Percentiles rank a stretch among this genome's conserved stretches.
phyloP scores from a whole-genome alignment of 352 stramenopile species.

The Peronospora belbahrii region DNA sequence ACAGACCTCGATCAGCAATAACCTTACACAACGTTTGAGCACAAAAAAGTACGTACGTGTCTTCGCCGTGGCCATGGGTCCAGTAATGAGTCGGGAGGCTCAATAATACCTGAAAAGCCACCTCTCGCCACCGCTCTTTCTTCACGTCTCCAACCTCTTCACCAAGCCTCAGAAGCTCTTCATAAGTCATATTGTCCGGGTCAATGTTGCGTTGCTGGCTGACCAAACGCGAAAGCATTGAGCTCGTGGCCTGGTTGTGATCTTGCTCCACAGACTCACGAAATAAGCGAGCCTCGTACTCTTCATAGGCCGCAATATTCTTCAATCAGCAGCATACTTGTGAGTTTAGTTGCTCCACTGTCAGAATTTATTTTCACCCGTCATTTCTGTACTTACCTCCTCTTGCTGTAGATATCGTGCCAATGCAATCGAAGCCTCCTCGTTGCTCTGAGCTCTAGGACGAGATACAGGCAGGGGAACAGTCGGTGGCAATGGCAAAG shows the following conservation, averaged over 20 bases:
- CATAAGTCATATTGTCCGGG: conserved; percentile 76
- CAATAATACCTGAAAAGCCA: conserved; percentile 56
- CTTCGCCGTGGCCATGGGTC: conserved; percentile 27
- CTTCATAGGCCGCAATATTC: conserved; percentile 65
- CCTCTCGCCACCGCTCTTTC: conserved; percentile 59
- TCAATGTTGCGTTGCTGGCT: conserved; percentile 35
- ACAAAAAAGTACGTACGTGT: conserved; percentile 42
- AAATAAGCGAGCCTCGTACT: conserved; percentile 41
- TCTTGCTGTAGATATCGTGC: conserved; percentile 62
- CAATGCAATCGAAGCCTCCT: conserved; percentile 59
- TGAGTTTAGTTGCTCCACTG: background rate
- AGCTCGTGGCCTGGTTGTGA: conserved; percentile 4
- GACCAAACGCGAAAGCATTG: conserved; percentile 8
- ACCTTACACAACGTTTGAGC: background rate
- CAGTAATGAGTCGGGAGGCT: conserved; percentile 57
- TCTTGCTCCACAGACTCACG: conserved; percentile 15
- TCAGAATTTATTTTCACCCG: background rate
- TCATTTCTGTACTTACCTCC: conserved; percentile 31
- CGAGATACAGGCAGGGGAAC: conserved; percentile 17
- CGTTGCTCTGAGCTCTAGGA: conserved; percentile 22
- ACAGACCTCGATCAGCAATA: background rate
- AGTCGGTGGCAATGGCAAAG: conserved; percentile 12
- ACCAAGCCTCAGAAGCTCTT: conserved; percentile 60
- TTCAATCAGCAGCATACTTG: conserved; percentile 12
- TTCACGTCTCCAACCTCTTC: conserved; percentile 70